Percentiles rank a stretch among this genome's conserved stretches.
These are phyloP conservation scores for Grigorovia transvaalensis DNA, from an alignment of 805 yeast species.

Conservation along the genomic window DNA sequence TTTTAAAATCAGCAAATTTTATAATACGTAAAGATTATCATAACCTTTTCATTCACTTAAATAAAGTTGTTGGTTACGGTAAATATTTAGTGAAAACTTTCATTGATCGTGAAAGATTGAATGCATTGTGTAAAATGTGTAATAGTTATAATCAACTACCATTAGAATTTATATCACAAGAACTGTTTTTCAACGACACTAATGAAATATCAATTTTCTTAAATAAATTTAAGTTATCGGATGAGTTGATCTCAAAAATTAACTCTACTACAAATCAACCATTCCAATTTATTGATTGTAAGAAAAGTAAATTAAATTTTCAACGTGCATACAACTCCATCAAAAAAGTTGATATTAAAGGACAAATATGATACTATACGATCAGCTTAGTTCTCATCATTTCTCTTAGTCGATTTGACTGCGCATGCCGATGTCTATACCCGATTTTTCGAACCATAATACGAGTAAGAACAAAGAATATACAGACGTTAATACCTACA, in stretches of 20 bases:
- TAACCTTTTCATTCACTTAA: conserved; percentile 37
- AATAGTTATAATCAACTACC: conserved; percentile 44
- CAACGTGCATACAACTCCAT: conserved; percentile 31
- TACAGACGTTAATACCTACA: too few relatives aligned
- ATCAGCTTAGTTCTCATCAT: too few relatives aligned
- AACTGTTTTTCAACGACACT: background rate
- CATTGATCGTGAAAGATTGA: conserved; percentile 46
- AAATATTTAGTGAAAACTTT: conserved; percentile 43
- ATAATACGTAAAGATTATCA: conserved; percentile 40
- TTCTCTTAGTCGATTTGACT: too few relatives aligned
- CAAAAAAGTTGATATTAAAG: conserved; percentile 76
- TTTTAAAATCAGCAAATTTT: conserved; percentile 26
- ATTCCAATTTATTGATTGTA: conserved; percentile 27
- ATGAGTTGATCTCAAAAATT: conserved; percentile 35
- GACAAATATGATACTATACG: conserved; percentile 39
- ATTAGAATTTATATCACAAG: conserved; percentile 27
- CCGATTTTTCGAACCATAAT: too few relatives aligned
- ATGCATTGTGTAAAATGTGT: conserved; percentile 45
- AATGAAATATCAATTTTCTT: conserved; percentile 21
- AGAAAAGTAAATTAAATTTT: conserved; percentile 28
- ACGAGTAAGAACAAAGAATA: too few relatives aligned
- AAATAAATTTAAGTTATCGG: conserved; percentile 29
- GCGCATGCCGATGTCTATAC: too few relatives aligned
- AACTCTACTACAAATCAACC: conserved; percentile 20
- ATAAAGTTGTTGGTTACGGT: conserved; percentile 33